phyloP scores from a whole-genome alignment of 1,284 basidiomycete species.

The Xerocomus minutiporus region DNA sequence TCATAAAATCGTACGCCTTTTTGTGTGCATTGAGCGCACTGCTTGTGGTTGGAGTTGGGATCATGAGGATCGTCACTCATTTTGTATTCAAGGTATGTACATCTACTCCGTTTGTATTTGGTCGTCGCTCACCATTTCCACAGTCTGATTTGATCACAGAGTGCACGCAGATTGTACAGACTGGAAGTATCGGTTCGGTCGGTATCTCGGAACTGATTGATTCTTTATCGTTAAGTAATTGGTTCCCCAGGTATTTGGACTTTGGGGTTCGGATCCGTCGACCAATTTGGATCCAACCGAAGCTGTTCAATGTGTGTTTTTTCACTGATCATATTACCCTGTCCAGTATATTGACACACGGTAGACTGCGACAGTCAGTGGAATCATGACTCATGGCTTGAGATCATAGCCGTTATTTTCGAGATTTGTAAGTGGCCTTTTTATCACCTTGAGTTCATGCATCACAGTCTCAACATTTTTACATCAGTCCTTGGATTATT shows the following conservation, averaged over 20 bases:
- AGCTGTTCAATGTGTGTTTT: conserved; percentile 23
- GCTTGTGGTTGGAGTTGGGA: conserved; percentile 48
- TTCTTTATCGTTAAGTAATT: conserved; percentile 9
- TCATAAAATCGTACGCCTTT: conserved; percentile 56
- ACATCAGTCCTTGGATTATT: conserved; percentile 47
- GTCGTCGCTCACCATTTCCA: conserved; percentile 19
- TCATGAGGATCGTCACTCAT: conserved; percentile 59
- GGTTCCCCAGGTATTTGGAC: conserved; percentile 24
- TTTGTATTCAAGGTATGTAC: conserved; percentile 59
- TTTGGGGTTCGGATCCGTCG: conserved; percentile 23
- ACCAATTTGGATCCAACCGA: conserved; percentile 2
- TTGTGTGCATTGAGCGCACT: conserved; percentile 49
- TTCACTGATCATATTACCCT: not conserved
- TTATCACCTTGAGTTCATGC: not conserved
- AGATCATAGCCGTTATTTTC: conserved; percentile 22
- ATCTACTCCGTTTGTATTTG: not conserved
- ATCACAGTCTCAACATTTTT: not conserved
- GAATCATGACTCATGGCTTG: conserved; percentile 29
- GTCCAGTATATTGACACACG: conserved; percentile 4
- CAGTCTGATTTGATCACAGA: conserved; percentile 31
- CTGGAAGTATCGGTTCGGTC: conserved; percentile 20
- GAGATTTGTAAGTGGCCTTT: conserved; percentile 23
- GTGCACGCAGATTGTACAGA: conserved; percentile 16
- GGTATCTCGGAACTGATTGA: not conserved
- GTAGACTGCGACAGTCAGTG: conserved; percentile 37